Evolutionary conservation across 805 yeast genomes (phyloP), one percentile per base, ranked within the genome.

Genomic region (Saccharomycopsis sp.): DNA sequence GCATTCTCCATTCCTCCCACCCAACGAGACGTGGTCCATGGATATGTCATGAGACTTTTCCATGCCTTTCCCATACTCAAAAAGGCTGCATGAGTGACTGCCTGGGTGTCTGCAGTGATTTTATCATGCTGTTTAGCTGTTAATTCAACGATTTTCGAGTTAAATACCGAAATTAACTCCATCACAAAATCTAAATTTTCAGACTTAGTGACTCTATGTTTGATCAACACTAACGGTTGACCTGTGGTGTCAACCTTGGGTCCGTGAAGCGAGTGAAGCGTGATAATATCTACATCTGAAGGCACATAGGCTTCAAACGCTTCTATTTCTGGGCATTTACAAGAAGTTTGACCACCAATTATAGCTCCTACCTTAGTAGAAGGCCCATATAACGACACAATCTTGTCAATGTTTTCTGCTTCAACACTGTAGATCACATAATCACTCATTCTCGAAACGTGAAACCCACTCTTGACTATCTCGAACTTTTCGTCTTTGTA

Each of bases 321-420:
- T 15, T 72, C 77, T 25, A 94, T 86, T 68, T 94, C 99, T 0
- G 96, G 96, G 24, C 82, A 85, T 68, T 94, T 94, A 72, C 98
- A 93, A 8, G 97, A 88, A 0, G 99, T 92, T 72, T 94, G 99
- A 5, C 99, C 99, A n/a, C 98, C 99, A 3, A 94, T 96, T 49
- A 92, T 82, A 2, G 96, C 87, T 1, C 96, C 96, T 2, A 84
- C 72, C 68, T 93, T 93, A 2, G 97, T 84, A 0, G 93, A 86
- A 0, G 96, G 93, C 0, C 96, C 97, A 71, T 93, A 93, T 44
- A 73, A 51, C 2, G 80, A 68, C 3, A 91, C 96, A 44, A 94
- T 89, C 58, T 78, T 78, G 53, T 76, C 83, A 54, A 94, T 86
- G 67, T 83, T 83, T 62, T 87, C 96, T 1, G 98, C 97, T 71